Base-by-base conservation (phyloP, 2,329 filamentous ascomycete species). In the Colletotrichum sp. region DNA sequence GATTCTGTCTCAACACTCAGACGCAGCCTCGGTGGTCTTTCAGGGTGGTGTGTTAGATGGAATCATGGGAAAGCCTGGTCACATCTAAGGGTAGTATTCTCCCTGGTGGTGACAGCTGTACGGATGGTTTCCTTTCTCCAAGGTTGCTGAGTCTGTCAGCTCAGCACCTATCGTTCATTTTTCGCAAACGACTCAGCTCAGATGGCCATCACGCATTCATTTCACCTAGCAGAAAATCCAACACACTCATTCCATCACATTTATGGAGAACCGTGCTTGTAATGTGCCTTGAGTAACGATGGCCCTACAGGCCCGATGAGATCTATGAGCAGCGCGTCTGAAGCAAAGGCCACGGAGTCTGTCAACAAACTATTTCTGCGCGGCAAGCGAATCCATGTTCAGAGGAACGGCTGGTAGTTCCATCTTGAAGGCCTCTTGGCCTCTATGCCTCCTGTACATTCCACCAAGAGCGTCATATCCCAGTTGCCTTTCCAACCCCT, bases 1-100 rank as follows among this genome's bases (percentile, higher is more conserved):
- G 55, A 30, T 58, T 58, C 55, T 52, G 43, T 52, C 43, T 52
- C 43, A 52, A 52, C 43, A 52, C 43, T 52, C 43, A 52, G 43
- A 52, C 43, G n/a, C 43, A 21, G n/a, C n/a, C 43, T 7, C 43
- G 43, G 2, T 52, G 43, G 43, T 52, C 55, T 18, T 52, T 52
- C 43, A 21, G 0, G 2, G 43, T 52, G n/a, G n/a, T 52, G n/a
- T 52, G 43, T 13, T 52, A 52, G 12, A 21, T 52, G n/a, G 43
- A 24, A 24, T 52, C 10, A 52, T 3, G 43, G 43, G 43, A 13
- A 52, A 13, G 5, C 13, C 43, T 52, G 43, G 10, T 52, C 43
- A 52, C 43, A 52, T 21, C n/a, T 7, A 21, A 24, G n/a, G n/a
- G 43, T 7, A 7, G 43, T 13, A 52, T 21, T 13, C 6, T 21